A percentile compares a stretch with the other conserved stretches of the same genome.
phyloP scores from a whole-genome alignment of 2,329 filamentous ascomycete genomes.

The Colletotrichum liriopes region DNA sequence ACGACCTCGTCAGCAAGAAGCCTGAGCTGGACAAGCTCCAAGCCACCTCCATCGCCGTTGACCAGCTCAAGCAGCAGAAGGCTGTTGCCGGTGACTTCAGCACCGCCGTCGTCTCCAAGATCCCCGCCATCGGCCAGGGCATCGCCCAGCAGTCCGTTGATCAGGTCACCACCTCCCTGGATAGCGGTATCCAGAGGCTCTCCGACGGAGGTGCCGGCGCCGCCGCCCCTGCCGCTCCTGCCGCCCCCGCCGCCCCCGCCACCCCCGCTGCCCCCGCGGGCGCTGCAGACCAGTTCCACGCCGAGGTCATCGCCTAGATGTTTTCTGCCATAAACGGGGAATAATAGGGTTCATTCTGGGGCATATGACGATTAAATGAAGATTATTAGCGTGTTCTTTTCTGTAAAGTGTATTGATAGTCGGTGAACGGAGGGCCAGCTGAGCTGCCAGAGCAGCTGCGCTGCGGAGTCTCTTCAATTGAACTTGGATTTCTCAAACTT shows the following conservation, averaged over 20 bases:
- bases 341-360: not conserved
- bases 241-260: conserved; percentile 17
- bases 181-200: conserved; percentile 44
- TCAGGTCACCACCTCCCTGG: conserved; percentile 46
- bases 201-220: conserved; percentile 29
- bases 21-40: conserved; percentile 48
- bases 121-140: conserved; percentile 48
- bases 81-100: conserved; percentile 44
- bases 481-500: not conserved
- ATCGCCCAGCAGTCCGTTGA: conserved; percentile 48
- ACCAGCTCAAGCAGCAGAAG: conserved; percentile 48
- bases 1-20: conserved; percentile 47
- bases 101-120: conserved; percentile 48
- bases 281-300: conserved; percentile 23
- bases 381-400: conserved; percentile 25
- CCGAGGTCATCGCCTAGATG: conserved; percentile 30
- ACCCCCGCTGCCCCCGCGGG: conserved; percentile 18
- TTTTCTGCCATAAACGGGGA: fast-evolving
- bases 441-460: conserved; percentile 41
- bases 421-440: conserved; percentile 23
- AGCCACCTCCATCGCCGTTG: conserved; percentile 46
- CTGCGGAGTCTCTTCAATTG: conserved; percentile 17
- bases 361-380: conserved; percentile 16
- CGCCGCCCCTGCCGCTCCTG: conserved; percentile 26
- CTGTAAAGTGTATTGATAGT: conserved; percentile 17